Evolutionary conservation across 177 flowering plant genomes (phyloP).

Genomic region (Vitis hybrid): DNA sequence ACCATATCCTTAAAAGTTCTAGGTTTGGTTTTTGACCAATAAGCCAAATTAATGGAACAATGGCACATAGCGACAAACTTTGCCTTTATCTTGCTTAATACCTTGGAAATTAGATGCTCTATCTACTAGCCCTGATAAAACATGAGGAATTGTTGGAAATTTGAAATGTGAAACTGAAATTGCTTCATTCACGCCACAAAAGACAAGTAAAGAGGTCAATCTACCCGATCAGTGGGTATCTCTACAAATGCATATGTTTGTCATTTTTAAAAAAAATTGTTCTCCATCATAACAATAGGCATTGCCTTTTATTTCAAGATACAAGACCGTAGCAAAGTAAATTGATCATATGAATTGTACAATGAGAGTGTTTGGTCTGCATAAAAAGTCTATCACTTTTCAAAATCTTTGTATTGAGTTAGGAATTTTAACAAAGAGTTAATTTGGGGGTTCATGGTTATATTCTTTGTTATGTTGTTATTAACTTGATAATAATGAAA

Average conservation of each 20-base stretch:
- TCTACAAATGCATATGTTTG: neutral
- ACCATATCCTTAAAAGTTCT: too few relatives aligned
- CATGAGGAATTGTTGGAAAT: slow-evolving; percentile 8
- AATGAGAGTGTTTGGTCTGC: slow-evolving; percentile 53
- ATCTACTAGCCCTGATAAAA: slow-evolving; percentile 9
- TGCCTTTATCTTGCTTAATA: too few relatives aligned
- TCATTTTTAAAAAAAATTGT: neutral
- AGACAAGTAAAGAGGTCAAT: slow-evolving; percentile 16
- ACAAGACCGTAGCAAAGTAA: slow-evolving; percentile 38
- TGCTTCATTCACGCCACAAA: slow-evolving; percentile 39
- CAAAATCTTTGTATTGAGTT: slow-evolving; percentile 52
- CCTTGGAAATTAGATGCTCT: slow-evolving; percentile 21
- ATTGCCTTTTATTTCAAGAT: slow-evolving; percentile 31
- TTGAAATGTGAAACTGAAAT: slow-evolving; percentile 10
- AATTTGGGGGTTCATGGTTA: neutral
- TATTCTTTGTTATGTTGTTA: neutral
- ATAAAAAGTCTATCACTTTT: slow-evolving; percentile 50
- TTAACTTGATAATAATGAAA: too few relatives aligned
- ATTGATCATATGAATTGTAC: slow-evolving; percentile 58
- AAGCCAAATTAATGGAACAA: too few relatives aligned
- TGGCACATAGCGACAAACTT: too few relatives aligned
- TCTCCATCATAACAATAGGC: neutral
- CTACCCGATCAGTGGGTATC: slow-evolving; percentile 34
- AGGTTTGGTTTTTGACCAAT: too few relatives aligned
- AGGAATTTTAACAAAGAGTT: slow-evolving; percentile 61